These are phyloP conservation scores for Elaeagnus macrophylla DNA, from an alignment of 306 rosid species.

Conservation along the genomic window DNA sequence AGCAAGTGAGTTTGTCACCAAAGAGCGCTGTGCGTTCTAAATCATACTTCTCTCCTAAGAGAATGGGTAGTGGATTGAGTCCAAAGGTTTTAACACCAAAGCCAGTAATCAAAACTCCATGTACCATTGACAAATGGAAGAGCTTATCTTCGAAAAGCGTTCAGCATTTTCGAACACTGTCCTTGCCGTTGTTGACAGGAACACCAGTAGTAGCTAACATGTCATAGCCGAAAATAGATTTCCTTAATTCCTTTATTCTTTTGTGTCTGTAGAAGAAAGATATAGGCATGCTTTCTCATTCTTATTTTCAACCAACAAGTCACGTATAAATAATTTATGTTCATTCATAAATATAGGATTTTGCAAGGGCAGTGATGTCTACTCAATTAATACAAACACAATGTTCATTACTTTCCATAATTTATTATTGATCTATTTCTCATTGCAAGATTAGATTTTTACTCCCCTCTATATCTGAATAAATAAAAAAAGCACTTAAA, in stretches of 20 bases:
- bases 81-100: slow-evolving; percentile 24
- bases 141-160: slow-evolving; percentile 17
- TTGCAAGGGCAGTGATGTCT: no score
- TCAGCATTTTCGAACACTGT: slow-evolving; percentile 21
- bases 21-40: slow-evolving; percentile 34
- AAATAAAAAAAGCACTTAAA: no score
- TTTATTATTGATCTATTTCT: no score
- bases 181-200: slow-evolving; percentile 37
- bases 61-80: slow-evolving; percentile 20
- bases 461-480: no score
- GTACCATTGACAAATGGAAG: slow-evolving; percentile 6
- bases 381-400: no score
- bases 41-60: slow-evolving; percentile 29
- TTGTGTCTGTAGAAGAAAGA: slow-evolving; percentile 39
- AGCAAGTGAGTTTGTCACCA: slow-evolving; percentile 83
- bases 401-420: no score
- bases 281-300: slow-evolving; percentile 28
- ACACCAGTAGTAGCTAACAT: slow-evolving; percentile 23
- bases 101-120: slow-evolving; percentile 6
- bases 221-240: slow-evolving; percentile 24
- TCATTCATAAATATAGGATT: no score
- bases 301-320: slow-evolving; percentile 24
- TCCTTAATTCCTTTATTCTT: slow-evolving; percentile 31
- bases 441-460: no score
- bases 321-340: slow-evolving; percentile 27